Evolutionary conservation across 2,329 filamentous ascomycete species (phyloP).

Genomic region (Exophiala dermatitidis): DNA sequence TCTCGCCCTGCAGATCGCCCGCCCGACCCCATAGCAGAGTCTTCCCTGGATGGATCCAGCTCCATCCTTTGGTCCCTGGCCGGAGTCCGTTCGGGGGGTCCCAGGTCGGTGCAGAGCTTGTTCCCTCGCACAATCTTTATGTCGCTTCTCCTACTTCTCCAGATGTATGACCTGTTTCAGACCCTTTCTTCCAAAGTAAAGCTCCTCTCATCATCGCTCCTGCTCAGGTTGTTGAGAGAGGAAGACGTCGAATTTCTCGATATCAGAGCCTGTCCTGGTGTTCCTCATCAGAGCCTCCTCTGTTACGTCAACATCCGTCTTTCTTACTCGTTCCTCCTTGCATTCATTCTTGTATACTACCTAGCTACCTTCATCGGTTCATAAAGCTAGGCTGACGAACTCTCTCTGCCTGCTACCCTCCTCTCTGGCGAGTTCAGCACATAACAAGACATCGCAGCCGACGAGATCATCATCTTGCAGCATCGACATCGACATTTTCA

Average conservation of each 20-base stretch:
- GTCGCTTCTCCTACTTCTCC: not conserved
- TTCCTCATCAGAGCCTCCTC: not conserved
- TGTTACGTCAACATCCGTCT: not conserved
- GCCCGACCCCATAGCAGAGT: not conserved
- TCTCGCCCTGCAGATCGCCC: not conserved
- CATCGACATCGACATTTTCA: constrained; percentile 7
- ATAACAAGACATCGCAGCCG: not conserved
- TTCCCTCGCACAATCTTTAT: not conserved
- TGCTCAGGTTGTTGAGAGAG: no score
- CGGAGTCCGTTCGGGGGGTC: not conserved
- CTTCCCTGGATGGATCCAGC: not conserved
- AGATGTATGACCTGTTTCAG: not conserved
- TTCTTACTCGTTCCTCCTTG: not conserved
- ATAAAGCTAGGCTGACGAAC: not conserved
- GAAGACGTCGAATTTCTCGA: no score
- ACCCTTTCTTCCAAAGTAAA: not conserved
- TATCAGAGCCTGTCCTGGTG: not conserved
- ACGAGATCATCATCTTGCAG: not conserved
- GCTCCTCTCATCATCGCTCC: not conserved
- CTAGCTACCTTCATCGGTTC: not conserved
- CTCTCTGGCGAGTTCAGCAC: not conserved
- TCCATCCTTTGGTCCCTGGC: not conserved
- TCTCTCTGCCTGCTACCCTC: not conserved
- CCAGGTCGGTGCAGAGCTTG: not conserved
- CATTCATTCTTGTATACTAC: not conserved